A percentile compares a stretch with the other conserved stretches of the same genome.
phyloP scores from a whole-genome alignment of 768 basidiomycete species.

The Russula lepida region DNA sequence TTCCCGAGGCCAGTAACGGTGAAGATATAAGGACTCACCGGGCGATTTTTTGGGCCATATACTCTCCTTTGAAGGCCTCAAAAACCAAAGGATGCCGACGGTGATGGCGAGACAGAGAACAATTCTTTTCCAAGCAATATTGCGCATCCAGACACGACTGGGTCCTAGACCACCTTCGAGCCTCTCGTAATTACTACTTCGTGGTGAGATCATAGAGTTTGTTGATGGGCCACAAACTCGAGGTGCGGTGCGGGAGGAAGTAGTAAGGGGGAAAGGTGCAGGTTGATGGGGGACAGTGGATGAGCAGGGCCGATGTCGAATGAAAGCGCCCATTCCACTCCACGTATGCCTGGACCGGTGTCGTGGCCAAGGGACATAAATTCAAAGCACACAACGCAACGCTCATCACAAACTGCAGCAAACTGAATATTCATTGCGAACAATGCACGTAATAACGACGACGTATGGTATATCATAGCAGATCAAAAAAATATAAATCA shows the following conservation, averaged over 20 bases:
- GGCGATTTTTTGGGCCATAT: constrained; percentile 23
- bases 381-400: neutral
- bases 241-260: constrained; percentile 1
- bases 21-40: no score
- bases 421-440: neutral
- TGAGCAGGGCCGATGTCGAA: neutral
- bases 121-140: constrained; percentile 57
- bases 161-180: constrained; percentile 56
- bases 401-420: neutral
- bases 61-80: constrained; percentile 41
- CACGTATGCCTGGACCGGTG: no score
- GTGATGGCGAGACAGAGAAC: constrained; percentile 49
- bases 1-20: no score
- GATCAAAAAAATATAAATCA: constrained; percentile 6
- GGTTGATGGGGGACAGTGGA: neutral
- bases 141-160: constrained; percentile 26
- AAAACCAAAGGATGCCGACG: constrained; percentile 56
- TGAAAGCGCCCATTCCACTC: neutral
- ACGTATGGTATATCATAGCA: constrained; percentile 8
- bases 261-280: neutral
- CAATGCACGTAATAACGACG: neutral
- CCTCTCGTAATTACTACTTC: constrained; percentile 46
- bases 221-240: neutral
- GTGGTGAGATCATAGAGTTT: constrained; percentile 28
- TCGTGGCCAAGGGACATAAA: neutral